Conservation (phyloP, 2,329 filamentous ascomycete species). For the Pleochaeta shiraiana region DNA sequence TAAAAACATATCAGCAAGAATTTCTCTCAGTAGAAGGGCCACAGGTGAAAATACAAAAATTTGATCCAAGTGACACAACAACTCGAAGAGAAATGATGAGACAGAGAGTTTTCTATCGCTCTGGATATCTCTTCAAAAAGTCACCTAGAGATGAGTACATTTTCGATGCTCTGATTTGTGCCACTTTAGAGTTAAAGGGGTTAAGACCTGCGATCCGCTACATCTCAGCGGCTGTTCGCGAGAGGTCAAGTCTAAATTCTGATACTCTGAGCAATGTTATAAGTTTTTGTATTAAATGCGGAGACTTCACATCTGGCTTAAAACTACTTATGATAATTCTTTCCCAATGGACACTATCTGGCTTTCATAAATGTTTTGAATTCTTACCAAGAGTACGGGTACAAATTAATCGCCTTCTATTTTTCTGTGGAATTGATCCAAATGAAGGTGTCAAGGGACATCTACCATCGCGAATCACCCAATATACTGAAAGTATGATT, state of each 20-base stretch:
- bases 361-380: slow-evolving; percentile 3
- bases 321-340: slow-evolving; percentile 12
- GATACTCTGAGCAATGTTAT: slow-evolving; percentile 11
- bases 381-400: slow-evolving; percentile 9
- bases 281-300: slow-evolving; percentile 8
- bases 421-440: slow-evolving; percentile 3
- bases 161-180: slow-evolving; percentile 15
- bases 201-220: slow-evolving; percentile 11
- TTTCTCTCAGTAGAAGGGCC: slow-evolving; percentile 8
- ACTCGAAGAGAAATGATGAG: not conserved
- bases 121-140: slow-evolving; percentile 8
- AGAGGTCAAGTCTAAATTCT: slow-evolving; percentile 10
- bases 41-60: slow-evolving; percentile 10
- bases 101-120: not conserved
- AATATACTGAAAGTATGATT: slow-evolving; percentile 2
- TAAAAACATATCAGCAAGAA: not conserved
- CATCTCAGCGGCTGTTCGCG: slow-evolving; percentile 13
- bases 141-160: slow-evolving; percentile 11
- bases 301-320: slow-evolving; percentile 11
- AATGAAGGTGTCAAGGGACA: not conserved
- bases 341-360: slow-evolving; percentile 8
- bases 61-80: slow-evolving; percentile 16
- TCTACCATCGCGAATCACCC: not conserved
- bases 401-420: slow-evolving; percentile 11
- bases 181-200: slow-evolving; percentile 10